Conservation (phyloP, 805 yeast species). For the Sugiyamaella valdiviana region DNA sequence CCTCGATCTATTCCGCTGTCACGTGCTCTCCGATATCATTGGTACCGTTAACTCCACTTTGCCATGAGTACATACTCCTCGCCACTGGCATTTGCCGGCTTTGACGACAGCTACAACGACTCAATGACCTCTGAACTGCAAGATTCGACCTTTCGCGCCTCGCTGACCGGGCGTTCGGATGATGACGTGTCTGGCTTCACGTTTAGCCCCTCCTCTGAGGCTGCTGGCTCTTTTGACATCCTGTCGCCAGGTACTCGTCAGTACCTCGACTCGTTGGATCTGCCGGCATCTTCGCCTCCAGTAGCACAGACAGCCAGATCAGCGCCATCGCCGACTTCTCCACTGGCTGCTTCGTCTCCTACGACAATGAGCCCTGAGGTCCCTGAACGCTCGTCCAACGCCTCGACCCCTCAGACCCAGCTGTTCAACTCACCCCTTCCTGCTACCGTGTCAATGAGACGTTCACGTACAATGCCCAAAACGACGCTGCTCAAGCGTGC, state of each 20-base stretch:
- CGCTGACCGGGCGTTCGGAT: too few relatives aligned
- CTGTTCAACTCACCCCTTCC: background rate
- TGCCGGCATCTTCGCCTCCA: background rate
- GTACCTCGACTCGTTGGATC: background rate
- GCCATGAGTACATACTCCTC: too few relatives aligned
- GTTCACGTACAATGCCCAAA: background rate
- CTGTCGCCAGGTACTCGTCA: background rate
- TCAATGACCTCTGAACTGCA: too few relatives aligned
- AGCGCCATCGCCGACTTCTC: background rate
- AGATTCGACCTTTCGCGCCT: too few relatives aligned
- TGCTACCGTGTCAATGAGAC: background rate
- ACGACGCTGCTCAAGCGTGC: conserved; percentile 3
- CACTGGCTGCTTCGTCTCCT: background rate
- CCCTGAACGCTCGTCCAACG: background rate
- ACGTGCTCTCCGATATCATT: too few relatives aligned
- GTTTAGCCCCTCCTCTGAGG: background rate
- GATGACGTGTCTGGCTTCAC: background rate
- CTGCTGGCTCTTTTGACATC: background rate
- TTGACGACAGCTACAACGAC: too few relatives aligned
- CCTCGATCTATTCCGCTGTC: too few relatives aligned
- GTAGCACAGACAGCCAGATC: background rate
- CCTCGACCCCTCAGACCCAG: background rate
- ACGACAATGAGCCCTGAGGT: background rate
- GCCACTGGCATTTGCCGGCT: too few relatives aligned
- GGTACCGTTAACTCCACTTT: too few relatives aligned